phyloP scores from a whole-genome alignment of 805 yeast genomes.

The Sungouiella blattae region DNA sequence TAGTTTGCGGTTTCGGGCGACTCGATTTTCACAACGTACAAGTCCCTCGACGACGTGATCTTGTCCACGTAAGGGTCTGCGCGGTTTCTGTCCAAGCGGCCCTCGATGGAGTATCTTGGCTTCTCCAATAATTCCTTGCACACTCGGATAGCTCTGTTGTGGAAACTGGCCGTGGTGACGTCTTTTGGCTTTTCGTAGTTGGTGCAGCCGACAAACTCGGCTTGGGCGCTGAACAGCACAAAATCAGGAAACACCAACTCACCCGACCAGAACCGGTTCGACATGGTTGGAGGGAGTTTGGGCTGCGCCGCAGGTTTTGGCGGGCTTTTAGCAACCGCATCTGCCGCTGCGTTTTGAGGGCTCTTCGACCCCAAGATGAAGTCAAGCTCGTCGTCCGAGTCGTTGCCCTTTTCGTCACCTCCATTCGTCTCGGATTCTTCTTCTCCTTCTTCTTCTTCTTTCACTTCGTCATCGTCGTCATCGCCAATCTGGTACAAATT shows the following conservation, averaged over 20 bases:
- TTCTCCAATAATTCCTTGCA: slow-evolving; percentile 27
- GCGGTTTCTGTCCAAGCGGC: slow-evolving; percentile 51
- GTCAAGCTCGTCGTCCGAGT: slow-evolving; percentile 31
- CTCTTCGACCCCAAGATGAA: slow-evolving; percentile 22
- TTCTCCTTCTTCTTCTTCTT: no score
- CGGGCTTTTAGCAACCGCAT: slow-evolving; percentile 1
- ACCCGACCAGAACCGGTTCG: slow-evolving; percentile 42
- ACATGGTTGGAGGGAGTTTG: slow-evolving; percentile 13
- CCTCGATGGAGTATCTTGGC: slow-evolving; percentile 48
- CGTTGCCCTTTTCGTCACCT: slow-evolving; percentile 3
- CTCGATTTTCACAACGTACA: slow-evolving; percentile 47
- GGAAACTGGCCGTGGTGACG: slow-evolving; percentile 13
- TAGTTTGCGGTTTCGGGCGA: slow-evolving; percentile 21
- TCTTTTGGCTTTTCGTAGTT: slow-evolving; percentile 19
- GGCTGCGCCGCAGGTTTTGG: slow-evolving; percentile 2
- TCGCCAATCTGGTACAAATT: slow-evolving; percentile 17
- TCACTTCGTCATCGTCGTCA: slow-evolving; percentile 25
- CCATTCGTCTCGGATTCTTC: no score
- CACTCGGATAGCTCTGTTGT: slow-evolving; percentile 24
- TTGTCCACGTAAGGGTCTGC: slow-evolving; percentile 58
- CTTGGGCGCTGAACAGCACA: slow-evolving; percentile 38
- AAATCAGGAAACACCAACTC: slow-evolving; percentile 47
- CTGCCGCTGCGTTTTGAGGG: slow-evolving; percentile 5
- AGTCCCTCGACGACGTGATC: slow-evolving; percentile 46
- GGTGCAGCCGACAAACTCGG: slow-evolving; percentile 36